Percentiles rank a stretch among this genome's conserved stretches.
Evolutionary conservation across 2,329 filamentous ascomycete genomes (phyloP).

Genomic region (Ascochyta rabiei): DNA sequence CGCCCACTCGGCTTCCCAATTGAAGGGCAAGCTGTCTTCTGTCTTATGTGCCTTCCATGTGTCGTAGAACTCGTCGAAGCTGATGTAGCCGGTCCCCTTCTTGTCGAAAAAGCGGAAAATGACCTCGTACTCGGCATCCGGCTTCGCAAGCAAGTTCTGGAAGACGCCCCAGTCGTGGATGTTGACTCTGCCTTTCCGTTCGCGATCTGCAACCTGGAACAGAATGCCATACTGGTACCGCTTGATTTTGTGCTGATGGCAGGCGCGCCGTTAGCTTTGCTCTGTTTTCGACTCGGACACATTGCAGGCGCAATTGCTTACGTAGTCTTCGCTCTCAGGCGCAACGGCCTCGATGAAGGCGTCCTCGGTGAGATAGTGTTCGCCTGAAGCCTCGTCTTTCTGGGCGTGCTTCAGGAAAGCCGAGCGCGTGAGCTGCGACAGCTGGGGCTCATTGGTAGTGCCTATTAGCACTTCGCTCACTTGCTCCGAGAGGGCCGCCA

Average conservation of each 20-base stretch:
- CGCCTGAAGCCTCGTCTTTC: conserved; percentile 75
- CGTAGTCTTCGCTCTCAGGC: conserved; percentile 86
- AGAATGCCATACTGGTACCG: conserved; percentile 94
- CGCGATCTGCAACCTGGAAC: conserved; percentile 87
- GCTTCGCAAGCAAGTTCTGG: conserved; percentile 90
- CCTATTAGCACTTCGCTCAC: conserved; percentile 69
- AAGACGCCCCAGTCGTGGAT: conserved; percentile 91
- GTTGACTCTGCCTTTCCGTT: conserved; percentile 72
- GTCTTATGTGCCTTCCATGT: conserved; percentile 89
- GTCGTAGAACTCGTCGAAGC: conserved; percentile 85
- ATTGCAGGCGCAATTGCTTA: conserved; percentile 57
- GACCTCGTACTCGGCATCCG: conserved; percentile 98
- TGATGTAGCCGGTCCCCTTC: conserved; percentile 81
- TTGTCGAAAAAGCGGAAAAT: conserved; percentile 96
- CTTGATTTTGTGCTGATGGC: conserved; percentile 88
- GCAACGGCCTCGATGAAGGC: conserved; percentile 92
- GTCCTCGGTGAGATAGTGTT: conserved; percentile 80
- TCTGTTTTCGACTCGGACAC: conserved; percentile 19
- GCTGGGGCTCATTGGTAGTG: conserved; percentile 60
- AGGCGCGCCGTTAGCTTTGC: conserved; percentile 38
- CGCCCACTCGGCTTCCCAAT: conserved; percentile 98
- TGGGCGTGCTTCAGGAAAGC: conserved; percentile 78
- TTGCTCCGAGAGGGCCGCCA: conserved; percentile 72
- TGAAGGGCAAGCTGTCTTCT: conserved; percentile 84
- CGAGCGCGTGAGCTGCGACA: conserved; percentile 76